Base-by-base conservation (phyloP, 805 yeast genomes). In the Nakazawaea molendinolei region DNA sequence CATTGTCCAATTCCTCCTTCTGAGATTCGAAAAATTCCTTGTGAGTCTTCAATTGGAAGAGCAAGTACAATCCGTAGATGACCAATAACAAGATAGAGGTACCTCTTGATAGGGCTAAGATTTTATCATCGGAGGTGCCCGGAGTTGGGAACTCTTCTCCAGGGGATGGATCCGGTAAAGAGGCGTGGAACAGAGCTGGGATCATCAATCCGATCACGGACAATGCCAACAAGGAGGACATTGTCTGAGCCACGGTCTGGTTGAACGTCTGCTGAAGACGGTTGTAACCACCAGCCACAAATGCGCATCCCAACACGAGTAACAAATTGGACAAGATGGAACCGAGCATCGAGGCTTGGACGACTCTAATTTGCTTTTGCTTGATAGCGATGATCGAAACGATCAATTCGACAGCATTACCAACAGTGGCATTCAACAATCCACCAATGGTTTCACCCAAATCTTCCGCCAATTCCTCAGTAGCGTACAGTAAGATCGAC, bases 291-390 rank as follows among this genome's bases (percentile, higher is more conserved):
- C 98, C 98, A 28, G 84, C 87, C 12, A 90, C 61, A 53, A 92
- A 92, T 55, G 97, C 87, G 58, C 95, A 83, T n/a, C 98, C 98
- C 36, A 92, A 68, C 3, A 92, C 98, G 38, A 92, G 68, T 42
- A 92, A 65, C 49, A 89, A 63, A 62, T 92, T 92, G 33, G 95
- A 85, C 40, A 92, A 67, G 43, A 92, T 85, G 36, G 95, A 82
- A 22, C 98, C 98, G 40, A 92, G 71, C 97, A 92, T 90, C 15
- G 95, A 84, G 2, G 97, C 95, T 61, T 92, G 97, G 20, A 92
- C 97, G 51, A 92, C 89, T 44, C 95, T 72, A 34, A 92, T 77
- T 60, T 92, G 97, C 47, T 86, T 84, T 29, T 84, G 81, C 47
- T 63, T 68, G 50, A 92, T 67, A 1, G 98, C 98, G 47, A 92